Evolutionary conservation across 805 yeast species (phyloP), one percentile per base, ranked within the genome.

Genomic region (Saturnispora kantuleensis): DNA sequence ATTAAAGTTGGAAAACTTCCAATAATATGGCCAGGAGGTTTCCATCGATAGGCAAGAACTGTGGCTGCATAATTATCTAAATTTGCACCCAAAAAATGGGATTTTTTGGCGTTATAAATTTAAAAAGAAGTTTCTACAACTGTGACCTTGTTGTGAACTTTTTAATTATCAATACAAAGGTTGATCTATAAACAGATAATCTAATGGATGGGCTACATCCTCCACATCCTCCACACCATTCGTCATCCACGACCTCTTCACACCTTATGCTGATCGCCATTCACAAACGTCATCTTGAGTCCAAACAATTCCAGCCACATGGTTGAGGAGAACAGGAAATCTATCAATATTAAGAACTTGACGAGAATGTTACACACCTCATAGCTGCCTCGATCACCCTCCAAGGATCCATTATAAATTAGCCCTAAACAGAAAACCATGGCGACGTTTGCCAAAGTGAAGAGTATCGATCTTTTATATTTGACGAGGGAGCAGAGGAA

Each of bases 221-320:
- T 21, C 26, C 26, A 21, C 5, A 21, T 21, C 26, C 26, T 21
- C 26, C 26, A 21, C 3, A 21, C 5, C 26, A 5, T 34, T 7
- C 17, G n/a, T 2, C n/a, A 18, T 39, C 15, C 26, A 31, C 15
- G 17, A 28, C 10, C 18, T 13, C 7, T 17, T 39, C 17, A 15
- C 10, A 18, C 35, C 4, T 18, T 16, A 13, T 35, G 36, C 16
- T 44, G 31, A n/a, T 44, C 18, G 8, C 28, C 34, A 13, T 41
- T 44, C 3, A 12, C 12, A 29, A 50, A 40, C 10, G 13, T 12
- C 5, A 48, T 17, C 10, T 42, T 34, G 13, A 47, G 32, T 4
- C 49, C 52, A 4, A 11, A 13, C 5, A 47, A 21, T 33, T 50
- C 56, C 21, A 30, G 35, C 26, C 38, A 18, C 16, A 47, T 41